Evolutionary conservation across 768 basidiomycete species (phyloP).

Genomic region (Suillus subluteus): DNA sequence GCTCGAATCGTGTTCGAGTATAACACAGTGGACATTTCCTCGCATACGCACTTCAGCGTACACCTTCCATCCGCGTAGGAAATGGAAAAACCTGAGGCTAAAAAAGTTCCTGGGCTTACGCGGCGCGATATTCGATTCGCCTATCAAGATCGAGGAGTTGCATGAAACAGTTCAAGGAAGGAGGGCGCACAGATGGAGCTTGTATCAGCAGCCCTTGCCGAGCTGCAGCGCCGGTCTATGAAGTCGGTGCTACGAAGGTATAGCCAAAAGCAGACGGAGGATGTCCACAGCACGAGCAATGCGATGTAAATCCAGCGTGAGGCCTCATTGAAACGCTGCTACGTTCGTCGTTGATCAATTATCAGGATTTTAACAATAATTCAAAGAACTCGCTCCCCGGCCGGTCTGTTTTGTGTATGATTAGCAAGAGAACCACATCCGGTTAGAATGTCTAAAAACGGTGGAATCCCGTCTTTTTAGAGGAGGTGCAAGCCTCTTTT

Average conservation of each 20-base stretch:
- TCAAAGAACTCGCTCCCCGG: background rate
- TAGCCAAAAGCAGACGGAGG: background rate
- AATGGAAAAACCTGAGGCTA: conserved; percentile 17
- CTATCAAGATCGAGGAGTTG: conserved; percentile 41
- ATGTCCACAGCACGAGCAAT: background rate
- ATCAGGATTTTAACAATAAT: background rate
- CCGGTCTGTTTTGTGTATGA: background rate
- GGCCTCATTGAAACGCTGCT: background rate
- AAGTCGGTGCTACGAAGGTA: conserved; percentile 28
- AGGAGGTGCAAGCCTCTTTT: background rate
- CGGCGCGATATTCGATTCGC: conserved; percentile 56
- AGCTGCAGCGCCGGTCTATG: conserved; percentile 28
- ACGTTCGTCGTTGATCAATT: background rate
- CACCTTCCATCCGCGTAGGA: conserved; percentile 15
- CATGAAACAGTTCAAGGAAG: conserved; percentile 29
- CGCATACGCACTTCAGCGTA: conserved; percentile 33
- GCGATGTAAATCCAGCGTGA: background rate
- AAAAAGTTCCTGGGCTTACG: conserved; percentile 47
- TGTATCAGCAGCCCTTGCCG: conserved; percentile 17
- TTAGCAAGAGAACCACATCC: background rate
- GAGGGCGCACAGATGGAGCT: conserved; percentile 27
- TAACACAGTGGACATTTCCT: conserved; percentile 23
- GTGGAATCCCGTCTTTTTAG: background rate
- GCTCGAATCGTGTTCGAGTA: conserved; percentile 34
- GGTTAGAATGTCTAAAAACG: background rate